Evolutionary conservation across 1,284 basidiomycete species (phyloP).

Genomic region (Leccinum solheimii): DNA sequence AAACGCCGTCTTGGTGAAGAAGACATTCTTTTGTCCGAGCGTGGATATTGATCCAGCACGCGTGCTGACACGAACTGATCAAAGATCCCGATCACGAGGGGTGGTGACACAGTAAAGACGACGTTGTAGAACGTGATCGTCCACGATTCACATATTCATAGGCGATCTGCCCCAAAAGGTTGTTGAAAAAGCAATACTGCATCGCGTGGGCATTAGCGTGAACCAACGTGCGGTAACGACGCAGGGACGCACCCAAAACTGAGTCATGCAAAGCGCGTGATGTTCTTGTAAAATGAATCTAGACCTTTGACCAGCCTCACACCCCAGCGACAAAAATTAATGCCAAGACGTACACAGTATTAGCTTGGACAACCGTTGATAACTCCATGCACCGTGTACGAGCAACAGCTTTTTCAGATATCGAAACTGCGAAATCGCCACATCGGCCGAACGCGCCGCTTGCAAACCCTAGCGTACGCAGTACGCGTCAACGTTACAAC

Average conservation of each 20-base stretch:
- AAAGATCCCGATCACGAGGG: conserved; percentile 96
- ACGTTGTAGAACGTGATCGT: conserved; percentile 94
- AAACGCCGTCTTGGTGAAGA: conserved; percentile 90
- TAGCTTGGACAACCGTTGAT: conserved; percentile 91
- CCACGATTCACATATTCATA: conserved; percentile 85
- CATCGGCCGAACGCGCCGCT: conserved; percentile 95
- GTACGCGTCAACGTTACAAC: neutral
- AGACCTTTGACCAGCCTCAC: neutral
- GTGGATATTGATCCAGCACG: conserved; percentile 96
- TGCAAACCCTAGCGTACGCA: conserved; percentile 73
- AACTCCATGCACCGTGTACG: conserved; percentile 99
- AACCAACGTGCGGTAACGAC: neutral
- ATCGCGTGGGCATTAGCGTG: neutral
- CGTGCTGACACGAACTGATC: conserved; percentile 98
- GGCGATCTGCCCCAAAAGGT: conserved; percentile 97
- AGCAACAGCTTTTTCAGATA: conserved; percentile 94
- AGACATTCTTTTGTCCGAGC: conserved; percentile 88
- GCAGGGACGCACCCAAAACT: conserved; percentile 79
- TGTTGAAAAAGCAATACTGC: conserved; percentile 97
- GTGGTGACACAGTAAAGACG: conserved; percentile 92
- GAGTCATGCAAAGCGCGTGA: conserved; percentile 92
- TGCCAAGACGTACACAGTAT: conserved; percentile 74
- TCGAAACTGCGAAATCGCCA: conserved; percentile 97
- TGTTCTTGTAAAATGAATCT: conserved; percentile 98
- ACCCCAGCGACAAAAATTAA: neutral